Conservation (phyloP, 768 basidiomycete genomes). For the Naganishia onofrii region DNA sequence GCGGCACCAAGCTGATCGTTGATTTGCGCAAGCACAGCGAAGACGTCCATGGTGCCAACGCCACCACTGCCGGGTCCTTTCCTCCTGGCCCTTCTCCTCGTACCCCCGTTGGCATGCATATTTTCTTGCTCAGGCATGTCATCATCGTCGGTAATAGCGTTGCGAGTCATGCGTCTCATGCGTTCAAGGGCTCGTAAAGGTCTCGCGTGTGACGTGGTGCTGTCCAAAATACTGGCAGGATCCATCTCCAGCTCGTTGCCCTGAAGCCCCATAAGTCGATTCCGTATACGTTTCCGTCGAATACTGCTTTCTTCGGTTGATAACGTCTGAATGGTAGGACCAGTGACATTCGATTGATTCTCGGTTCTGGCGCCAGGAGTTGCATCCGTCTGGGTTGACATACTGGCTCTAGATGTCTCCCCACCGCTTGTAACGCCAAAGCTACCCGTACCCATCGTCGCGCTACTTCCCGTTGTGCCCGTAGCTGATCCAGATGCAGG, state of each 20-base stretch:
- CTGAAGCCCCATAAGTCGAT: constrained; percentile 40
- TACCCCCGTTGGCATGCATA: not conserved
- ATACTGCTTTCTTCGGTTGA: not conserved
- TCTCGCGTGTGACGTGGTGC: constrained; percentile 66
- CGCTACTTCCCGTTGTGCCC: constrained; percentile 1
- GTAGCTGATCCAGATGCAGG: constrained; percentile 35
- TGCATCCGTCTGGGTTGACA: constrained; percentile 5
- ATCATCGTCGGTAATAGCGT: constrained; percentile 17
- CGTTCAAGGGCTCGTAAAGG: constrained; percentile 71
- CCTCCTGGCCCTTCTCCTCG: constrained; percentile 32
- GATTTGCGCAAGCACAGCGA: constrained; percentile 72
- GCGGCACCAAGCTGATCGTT: constrained; percentile 74
- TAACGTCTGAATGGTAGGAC: constrained; percentile 10
- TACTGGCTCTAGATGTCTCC: not conserved
- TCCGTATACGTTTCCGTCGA: not conserved
- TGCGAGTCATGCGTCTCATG: constrained; percentile 58
- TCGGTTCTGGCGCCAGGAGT: constrained; percentile 14
- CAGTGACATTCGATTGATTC: not conserved
- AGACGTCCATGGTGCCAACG: constrained; percentile 69
- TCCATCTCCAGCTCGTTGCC: constrained; percentile 53
- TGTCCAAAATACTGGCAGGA: constrained; percentile 65
- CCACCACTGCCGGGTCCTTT: constrained; percentile 35
- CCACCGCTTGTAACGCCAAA: constrained; percentile 2
- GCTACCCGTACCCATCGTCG: not conserved
- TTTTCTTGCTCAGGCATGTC: constrained; percentile 9